Percentiles rank a stretch among this genome's conserved stretches.
These are phyloP conservation scores for Sporopachydermia lactativora DNA, from an alignment of 805 yeast species.

Conservation along the genomic window DNA sequence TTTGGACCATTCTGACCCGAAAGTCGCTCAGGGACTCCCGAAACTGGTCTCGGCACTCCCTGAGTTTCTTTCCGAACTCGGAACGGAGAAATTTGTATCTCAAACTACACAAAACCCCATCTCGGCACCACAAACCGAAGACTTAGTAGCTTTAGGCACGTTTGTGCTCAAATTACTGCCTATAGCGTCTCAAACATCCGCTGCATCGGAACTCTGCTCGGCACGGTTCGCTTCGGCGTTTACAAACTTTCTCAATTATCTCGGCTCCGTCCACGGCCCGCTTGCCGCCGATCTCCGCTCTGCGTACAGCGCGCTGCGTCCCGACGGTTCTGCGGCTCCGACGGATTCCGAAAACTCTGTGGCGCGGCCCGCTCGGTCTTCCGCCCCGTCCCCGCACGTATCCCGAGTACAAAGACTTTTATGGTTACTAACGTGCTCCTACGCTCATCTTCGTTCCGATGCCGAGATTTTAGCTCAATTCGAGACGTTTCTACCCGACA, in stretches of 20 bases:
- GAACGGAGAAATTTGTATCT: not conserved
- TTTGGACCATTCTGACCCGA: not conserved
- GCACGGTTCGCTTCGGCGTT: not conserved
- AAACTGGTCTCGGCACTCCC: not conserved
- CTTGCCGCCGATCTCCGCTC: not conserved
- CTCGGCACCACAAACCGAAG: not conserved
- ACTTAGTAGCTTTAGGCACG: not conserved
- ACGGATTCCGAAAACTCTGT: not conserved
- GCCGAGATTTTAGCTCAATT: not conserved
- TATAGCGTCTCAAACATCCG: no score
- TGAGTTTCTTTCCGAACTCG: not conserved
- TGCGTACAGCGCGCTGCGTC: not conserved
- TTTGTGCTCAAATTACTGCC: not conserved
- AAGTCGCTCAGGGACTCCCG: not conserved
- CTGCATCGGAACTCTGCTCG: not conserved
- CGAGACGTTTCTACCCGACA: not conserved
- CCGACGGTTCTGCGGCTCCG: not conserved
- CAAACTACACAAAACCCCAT: not conserved
- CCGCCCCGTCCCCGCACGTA: not conserved
- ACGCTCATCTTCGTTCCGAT: not conserved
- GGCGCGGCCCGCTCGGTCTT: not conserved
- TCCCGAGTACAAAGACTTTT: not conserved
- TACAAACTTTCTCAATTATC: not conserved
- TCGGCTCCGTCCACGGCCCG: not conserved
- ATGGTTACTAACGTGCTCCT: not conserved